phyloP scores from a whole-genome alignment of 164 flowering plant species.

The Aristolochia contorta region DNA sequence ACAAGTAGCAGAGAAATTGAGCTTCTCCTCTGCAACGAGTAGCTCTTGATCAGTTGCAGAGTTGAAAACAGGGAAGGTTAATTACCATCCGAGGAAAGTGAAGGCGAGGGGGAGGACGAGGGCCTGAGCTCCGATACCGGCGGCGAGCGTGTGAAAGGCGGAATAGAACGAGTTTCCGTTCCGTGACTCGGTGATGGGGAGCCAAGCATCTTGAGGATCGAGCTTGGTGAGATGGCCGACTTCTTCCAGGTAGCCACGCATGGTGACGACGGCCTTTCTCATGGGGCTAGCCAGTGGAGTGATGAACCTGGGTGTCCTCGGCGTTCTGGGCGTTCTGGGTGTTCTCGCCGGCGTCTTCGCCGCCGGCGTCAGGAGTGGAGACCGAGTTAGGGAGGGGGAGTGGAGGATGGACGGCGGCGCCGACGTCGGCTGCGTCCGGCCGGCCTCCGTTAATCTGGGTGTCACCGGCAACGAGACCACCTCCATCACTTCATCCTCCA shows the following conservation, averaged over 20 bases:
- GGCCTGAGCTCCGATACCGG: slow-evolving; percentile 79
- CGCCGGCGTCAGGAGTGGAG: slow-evolving; percentile 12
- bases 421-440: slow-evolving; percentile 9
- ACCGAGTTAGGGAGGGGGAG: slow-evolving; percentile 20
- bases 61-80: too few relatives aligned
- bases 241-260: slow-evolving; percentile 39
- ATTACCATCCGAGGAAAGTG: slow-evolving; percentile 76
- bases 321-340: not conserved
- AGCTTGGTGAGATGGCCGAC: slow-evolving; percentile 46
- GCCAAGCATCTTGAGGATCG: slow-evolving; percentile 62
- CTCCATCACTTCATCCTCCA: slow-evolving; percentile 6
- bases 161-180: slow-evolving; percentile 63
- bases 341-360: too few relatives aligned
- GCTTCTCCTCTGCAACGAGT: too few relatives aligned
- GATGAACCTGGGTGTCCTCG: slow-evolving; percentile 16
- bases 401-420: slow-evolving; percentile 17
- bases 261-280: slow-evolving; percentile 36
- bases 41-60: too few relatives aligned
- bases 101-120: slow-evolving; percentile 73
- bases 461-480: slow-evolving; percentile 11
- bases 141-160: slow-evolving; percentile 53
- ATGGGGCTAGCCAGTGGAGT: slow-evolving; percentile 49
- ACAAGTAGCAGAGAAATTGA: too few relatives aligned
- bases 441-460: slow-evolving; percentile 9
- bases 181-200: slow-evolving; percentile 79